Percentiles rank a stretch among this genome's conserved stretches.
These are phyloP conservation scores for Zelonia costaricensis DNA, from an alignment of 208 protist genomes.

Conservation along the genomic window DNA sequence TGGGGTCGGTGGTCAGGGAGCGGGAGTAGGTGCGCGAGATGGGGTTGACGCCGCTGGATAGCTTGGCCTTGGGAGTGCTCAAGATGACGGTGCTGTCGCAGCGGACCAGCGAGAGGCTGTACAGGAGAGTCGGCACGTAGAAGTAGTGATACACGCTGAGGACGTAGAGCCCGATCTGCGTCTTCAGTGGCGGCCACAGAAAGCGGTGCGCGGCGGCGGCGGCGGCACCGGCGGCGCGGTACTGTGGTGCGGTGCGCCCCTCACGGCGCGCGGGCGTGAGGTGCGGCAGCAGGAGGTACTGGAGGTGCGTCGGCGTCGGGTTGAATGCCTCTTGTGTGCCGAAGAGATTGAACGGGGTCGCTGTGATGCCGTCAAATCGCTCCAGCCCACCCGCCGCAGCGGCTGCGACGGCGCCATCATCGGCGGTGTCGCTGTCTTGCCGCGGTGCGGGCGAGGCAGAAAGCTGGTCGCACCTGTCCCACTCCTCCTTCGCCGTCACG, in stretches of 20 bases:
- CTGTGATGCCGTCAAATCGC: constrained; percentile 26
- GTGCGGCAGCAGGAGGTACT: constrained; percentile 7
- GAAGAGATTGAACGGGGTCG: constrained; percentile 38
- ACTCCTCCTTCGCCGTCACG: no score
- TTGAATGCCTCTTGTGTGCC: constrained; percentile 27
- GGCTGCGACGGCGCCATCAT: not conserved
- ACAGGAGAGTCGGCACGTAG: constrained; percentile 22
- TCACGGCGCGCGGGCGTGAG: constrained; percentile 8
- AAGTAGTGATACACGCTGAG: constrained; percentile 32
- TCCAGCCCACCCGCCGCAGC: not conserved
- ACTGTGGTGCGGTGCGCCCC: constrained; percentile 16
- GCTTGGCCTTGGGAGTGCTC: not conserved
- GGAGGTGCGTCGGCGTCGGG: constrained; percentile 15
- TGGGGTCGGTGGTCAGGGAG: constrained; percentile 17
- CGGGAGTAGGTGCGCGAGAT: constrained; percentile 1
- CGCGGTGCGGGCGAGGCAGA: no score
- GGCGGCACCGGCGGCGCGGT: not conserved
- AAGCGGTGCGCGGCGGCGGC: constrained; percentile 11
- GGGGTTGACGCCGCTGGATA: not conserved
- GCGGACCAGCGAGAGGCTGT: constrained; percentile 35
- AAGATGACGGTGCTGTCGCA: constrained; percentile 23
- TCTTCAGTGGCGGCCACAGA: constrained; percentile 29
- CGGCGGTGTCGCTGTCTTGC: no score
- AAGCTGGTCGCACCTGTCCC: no score
- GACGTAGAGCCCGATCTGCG: constrained; percentile 22